Conservation (phyloP, 371 early-diverging fungal species). For the Apophysomyces elegans region DNA sequence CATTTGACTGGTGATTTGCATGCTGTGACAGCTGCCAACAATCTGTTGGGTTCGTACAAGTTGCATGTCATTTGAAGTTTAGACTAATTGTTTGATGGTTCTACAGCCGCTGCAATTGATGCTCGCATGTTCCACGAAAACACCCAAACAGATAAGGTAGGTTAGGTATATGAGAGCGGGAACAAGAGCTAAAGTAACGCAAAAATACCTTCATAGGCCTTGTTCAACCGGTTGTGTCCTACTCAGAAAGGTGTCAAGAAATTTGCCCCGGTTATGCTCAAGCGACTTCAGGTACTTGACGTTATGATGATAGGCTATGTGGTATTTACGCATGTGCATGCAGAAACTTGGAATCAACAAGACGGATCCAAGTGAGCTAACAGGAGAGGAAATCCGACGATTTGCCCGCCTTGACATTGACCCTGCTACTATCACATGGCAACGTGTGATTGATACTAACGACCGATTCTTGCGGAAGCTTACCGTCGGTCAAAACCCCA, state of each 20-base stretch:
- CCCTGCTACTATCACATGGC: conserved; percentile 91
- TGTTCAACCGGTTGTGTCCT: conserved; percentile 91
- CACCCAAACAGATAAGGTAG: conserved; percentile 78
- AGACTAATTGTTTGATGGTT: background rate
- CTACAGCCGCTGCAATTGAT: conserved; percentile 93
- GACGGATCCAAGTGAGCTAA: conserved; percentile 77
- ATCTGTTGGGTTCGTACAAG: conserved; percentile 55
- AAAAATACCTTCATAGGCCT: conserved; percentile 46
- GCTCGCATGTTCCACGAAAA: conserved; percentile 97
- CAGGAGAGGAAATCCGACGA: conserved; percentile 72
- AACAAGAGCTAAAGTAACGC: conserved; percentile 21
- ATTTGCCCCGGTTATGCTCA: conserved; percentile 87
- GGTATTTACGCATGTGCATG: background rate
- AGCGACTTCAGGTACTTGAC: conserved; percentile 64
- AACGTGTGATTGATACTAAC: conserved; percentile 93
- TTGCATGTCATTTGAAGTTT: background rate
- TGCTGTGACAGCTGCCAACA: conserved; percentile 96
- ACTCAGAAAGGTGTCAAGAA: conserved; percentile 79
- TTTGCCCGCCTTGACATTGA: conserved; percentile 95
- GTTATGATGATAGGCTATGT: conserved; percentile 25
- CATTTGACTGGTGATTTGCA: conserved; percentile 98
- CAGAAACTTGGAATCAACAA: conserved; percentile 82
- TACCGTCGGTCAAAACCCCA: conserved; percentile 83
- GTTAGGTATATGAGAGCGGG: conserved; percentile 22
- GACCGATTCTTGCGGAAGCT: conserved; percentile 94